Evolutionary conservation across 2,329 filamentous ascomycete genomes (phyloP).

Genomic region (Verticillium albo-atrum): DNA sequence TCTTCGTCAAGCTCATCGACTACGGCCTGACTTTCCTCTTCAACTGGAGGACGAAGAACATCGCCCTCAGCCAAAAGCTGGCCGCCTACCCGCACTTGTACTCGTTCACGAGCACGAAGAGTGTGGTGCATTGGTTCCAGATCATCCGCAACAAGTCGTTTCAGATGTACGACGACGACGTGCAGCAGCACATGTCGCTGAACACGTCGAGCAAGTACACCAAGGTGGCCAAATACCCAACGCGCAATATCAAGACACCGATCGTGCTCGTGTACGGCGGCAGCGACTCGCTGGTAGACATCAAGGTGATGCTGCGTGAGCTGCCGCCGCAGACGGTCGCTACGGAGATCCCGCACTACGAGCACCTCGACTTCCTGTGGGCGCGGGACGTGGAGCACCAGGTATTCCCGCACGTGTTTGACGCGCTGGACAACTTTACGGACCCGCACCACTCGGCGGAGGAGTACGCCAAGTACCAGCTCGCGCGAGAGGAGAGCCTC

Average conservation of each 20-base stretch:
- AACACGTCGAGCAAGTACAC: conserved; percentile 77
- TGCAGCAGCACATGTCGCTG: conserved; percentile 70
- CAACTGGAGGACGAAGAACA: conserved; percentile 83
- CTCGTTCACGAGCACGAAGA: conserved; percentile 95
- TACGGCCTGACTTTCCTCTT: conserved; percentile 78
- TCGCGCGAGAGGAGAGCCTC: conserved; percentile 46
- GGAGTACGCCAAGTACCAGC: conserved; percentile 55
- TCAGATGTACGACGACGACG: conserved; percentile 97
- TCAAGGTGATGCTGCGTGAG: conserved; percentile 85
- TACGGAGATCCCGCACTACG: conserved; percentile 85
- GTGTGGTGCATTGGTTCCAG: conserved; percentile 98
- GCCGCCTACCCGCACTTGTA: conserved; percentile 95
- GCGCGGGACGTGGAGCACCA: conserved; percentile 76
- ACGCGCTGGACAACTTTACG: conserved; percentile 73
- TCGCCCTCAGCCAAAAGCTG: conserved; percentile 81
- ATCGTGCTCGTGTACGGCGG: conserved; percentile 92
- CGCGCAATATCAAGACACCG: conserved; percentile 93
- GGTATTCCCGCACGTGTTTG: conserved; percentile 88
- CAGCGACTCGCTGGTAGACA: conserved; percentile 89
- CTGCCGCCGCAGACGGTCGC: conserved; percentile 80
- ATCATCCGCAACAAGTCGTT: conserved; percentile 96
- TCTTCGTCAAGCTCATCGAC: conserved; percentile 87
- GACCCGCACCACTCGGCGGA: conserved; percentile 53
- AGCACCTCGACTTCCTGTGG: conserved; percentile 97
- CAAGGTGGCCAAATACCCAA: conserved; percentile 94